These are phyloP conservation scores for Nepenthes alata DNA, from an alignment of 179 eudicot genomes.

Conservation along the genomic window DNA sequence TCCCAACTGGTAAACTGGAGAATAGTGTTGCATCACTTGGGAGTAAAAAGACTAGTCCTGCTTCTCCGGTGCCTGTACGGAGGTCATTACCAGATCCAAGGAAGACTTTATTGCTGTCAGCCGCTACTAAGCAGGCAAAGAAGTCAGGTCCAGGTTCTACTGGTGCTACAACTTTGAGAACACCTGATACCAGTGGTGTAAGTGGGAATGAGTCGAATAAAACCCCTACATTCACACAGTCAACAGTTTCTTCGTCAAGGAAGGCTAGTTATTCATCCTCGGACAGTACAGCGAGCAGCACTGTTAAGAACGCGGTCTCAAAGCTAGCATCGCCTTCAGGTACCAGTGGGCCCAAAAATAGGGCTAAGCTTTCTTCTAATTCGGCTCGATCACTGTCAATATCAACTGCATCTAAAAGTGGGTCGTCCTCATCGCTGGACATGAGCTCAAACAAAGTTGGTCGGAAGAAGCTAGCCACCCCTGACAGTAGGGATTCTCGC, in stretches of 20 bases:
- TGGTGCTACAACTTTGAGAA: conserved; percentile 33
- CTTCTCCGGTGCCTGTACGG: conserved; percentile 30
- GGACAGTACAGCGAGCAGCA: conserved; percentile 48
- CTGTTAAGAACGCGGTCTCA: conserved; percentile 25
- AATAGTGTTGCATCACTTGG: conserved; percentile 16
- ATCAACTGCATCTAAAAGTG: conserved; percentile 28
- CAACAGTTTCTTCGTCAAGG: conserved; percentile 37
- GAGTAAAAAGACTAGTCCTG: conserved; percentile 19
- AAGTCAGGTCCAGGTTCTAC: conserved; percentile 41
- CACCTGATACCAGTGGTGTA: conserved; percentile 26
- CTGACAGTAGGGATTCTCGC: conserved; percentile 66
- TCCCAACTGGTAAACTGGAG: conserved; percentile 19
- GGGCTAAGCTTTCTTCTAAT: conserved; percentile 15
- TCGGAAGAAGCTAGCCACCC: conserved; percentile 33
- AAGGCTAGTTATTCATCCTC: conserved; percentile 34
- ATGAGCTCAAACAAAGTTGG: conserved; percentile 41
- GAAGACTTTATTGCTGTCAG: conserved; percentile 35
- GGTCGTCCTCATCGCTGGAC: conserved; percentile 38
- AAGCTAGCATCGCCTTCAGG: conserved; percentile 32
- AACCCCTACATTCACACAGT: conserved; percentile 22
- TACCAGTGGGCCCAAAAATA: conserved; percentile 20
- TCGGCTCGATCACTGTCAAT: conserved; percentile 11
- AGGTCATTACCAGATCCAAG: conserved; percentile 61
- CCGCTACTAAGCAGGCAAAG: conserved; percentile 26
- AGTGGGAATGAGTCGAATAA: conserved; percentile 32